Evolutionary conservation across 345 rosid species (phyloP).

Genomic region (Eucalyptus pauciflora): DNA sequence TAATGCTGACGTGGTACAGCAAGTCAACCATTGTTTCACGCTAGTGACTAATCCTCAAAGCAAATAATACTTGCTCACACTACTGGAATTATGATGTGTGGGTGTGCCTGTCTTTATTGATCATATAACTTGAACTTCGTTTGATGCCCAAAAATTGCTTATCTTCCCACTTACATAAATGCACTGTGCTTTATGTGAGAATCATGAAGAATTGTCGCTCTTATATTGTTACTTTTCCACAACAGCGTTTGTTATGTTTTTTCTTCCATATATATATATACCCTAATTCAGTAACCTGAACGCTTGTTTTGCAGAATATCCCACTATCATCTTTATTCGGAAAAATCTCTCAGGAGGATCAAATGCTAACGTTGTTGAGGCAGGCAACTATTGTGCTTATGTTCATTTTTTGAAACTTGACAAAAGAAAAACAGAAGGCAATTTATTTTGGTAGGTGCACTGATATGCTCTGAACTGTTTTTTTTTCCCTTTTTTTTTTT

Average conservation of each 20-base stretch:
- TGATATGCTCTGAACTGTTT: background rate
- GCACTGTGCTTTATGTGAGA: too few species aligned
- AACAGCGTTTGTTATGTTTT: too few species aligned
- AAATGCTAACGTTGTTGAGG: background rate
- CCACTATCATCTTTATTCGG: too few species aligned
- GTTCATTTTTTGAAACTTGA: background rate
- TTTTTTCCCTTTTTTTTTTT: background rate
- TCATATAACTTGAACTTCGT: too few species aligned
- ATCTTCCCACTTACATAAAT: too few species aligned
- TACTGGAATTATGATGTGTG: background rate
- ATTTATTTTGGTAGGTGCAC: too few species aligned
- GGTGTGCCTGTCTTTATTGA: background rate
- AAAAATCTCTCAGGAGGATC: background rate
- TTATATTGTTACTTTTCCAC: too few species aligned
- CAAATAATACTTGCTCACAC: background rate
- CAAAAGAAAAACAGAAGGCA: background rate
- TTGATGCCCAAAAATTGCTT: too few species aligned
- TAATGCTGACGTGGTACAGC: background rate
- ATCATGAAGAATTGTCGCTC: too few species aligned
- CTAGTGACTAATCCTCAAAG: background rate
- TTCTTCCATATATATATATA: too few species aligned
- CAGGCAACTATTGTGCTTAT: background rate
- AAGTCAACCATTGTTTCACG: background rate
- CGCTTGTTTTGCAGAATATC: too few species aligned
- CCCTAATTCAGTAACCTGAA: too few species aligned